Conservation (phyloP, 2,329 filamentous ascomycete genomes). For the Coniochaeta pulveracea region DNA sequence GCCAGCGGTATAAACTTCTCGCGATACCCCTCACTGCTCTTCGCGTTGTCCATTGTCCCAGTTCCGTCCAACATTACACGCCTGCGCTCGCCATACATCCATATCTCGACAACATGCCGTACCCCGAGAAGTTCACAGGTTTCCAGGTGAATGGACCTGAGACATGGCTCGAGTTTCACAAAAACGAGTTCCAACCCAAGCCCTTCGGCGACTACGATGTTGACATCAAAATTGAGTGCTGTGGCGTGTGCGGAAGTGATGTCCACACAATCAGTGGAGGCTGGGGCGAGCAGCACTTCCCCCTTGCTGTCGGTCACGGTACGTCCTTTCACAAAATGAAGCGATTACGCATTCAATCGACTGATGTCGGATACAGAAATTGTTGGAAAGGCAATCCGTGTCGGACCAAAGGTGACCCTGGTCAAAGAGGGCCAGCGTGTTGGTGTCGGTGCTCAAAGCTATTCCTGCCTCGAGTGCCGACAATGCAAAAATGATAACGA, state of each 20-base stretch:
- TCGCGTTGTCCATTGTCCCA: too few relatives aligned
- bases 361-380: conserved; percentile 36
- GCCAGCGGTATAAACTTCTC: too few relatives aligned
- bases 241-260: conserved; percentile 65
- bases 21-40: too few relatives aligned
- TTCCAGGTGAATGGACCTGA: conserved; percentile 46
- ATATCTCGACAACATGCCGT: conserved; percentile 35
- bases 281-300: conserved; percentile 52
- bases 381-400: conserved; percentile 55
- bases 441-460: conserved; percentile 58
- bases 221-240: conserved; percentile 76
- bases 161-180: conserved; percentile 49
- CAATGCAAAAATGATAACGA: conserved; percentile 57
- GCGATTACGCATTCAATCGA: too few relatives aligned
- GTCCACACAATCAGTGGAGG: conserved; percentile 60
- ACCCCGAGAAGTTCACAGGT: conserved; percentile 48
- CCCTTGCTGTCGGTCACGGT: conserved; percentile 58
- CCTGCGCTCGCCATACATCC: not conserved
- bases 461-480: conserved; percentile 52
- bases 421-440: conserved; percentile 53
- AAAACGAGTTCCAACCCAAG: conserved; percentile 71
- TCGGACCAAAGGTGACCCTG: conserved; percentile 51
- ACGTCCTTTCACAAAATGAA: conserved; percentile 16
- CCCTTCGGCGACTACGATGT: conserved; percentile 80
- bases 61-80: not conserved